phyloP scores from a whole-genome alignment of 2,329 filamentous ascomycete species.

The Scedosporium boydii region DNA sequence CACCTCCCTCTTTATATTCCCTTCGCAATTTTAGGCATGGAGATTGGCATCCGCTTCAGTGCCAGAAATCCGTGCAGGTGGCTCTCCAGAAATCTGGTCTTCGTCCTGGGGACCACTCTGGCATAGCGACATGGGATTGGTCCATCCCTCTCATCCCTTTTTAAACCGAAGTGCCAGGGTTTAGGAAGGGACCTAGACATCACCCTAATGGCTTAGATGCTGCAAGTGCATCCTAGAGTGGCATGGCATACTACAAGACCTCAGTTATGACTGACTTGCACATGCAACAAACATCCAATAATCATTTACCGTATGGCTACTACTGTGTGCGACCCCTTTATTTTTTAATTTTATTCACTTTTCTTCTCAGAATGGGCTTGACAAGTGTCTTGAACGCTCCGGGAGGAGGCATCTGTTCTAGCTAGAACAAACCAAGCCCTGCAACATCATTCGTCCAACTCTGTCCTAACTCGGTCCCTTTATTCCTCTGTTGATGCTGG shows the following conservation, averaged over 20 bases:
- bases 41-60: background rate
- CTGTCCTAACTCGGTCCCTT: background rate
- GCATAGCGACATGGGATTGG: too few relatives aligned
- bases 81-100: background rate
- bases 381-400: background rate
- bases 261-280: background rate
- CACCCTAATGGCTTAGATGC: background rate
- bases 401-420: background rate
- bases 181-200: background rate
- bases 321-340: background rate
- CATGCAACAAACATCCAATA: constrained; percentile 1
- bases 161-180: too few relatives aligned
- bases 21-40: background rate
- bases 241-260: background rate
- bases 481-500: background rate
- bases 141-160: too few relatives aligned
- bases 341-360: background rate
- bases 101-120: too few relatives aligned
- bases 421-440: background rate
- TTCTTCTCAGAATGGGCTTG: background rate
- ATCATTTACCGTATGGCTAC: background rate
- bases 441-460: background rate
- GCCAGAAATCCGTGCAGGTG: background rate
- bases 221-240: background rate
- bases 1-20: background rate